Percentiles rank a stretch among this genome's conserved stretches.
These are phyloP conservation scores for Cladosporium phlei DNA, from an alignment of 2,329 filamentous ascomycete species.

Conservation along the genomic window DNA sequence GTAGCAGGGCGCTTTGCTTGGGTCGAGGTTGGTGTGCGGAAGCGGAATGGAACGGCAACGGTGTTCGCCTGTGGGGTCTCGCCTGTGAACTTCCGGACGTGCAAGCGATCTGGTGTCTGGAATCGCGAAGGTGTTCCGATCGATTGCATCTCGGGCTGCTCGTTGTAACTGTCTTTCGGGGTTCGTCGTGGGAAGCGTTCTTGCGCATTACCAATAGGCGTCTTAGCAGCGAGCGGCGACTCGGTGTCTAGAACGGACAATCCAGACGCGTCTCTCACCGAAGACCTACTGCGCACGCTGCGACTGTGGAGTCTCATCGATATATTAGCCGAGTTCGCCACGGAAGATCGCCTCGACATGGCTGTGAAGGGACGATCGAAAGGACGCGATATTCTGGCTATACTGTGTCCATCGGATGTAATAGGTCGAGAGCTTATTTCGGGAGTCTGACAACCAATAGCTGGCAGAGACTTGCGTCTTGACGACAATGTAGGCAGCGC, in stretches of 20 bases:
- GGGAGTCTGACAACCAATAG: conserved; percentile 19
- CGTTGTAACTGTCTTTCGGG: conserved; percentile 15
- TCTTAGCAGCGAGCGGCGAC: not conserved
- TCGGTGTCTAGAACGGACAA: not conserved
- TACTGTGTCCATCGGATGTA: conserved; percentile 29
- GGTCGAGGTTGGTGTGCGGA: not conserved
- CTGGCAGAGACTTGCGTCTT: conserved; percentile 31
- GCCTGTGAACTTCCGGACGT: not conserved
- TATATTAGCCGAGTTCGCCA: not conserved
- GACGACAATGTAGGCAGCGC: conserved; percentile 29
- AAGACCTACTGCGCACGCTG: not conserved
- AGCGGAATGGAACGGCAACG: not conserved
- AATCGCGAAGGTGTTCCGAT: conserved; percentile 15
- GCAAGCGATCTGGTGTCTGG: conserved; percentile 5
- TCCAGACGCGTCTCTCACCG: not conserved
- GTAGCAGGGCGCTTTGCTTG: not conserved
- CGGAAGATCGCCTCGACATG: conserved; percentile 14
- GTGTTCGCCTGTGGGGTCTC: not conserved
- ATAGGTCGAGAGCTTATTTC: conserved; percentile 19
- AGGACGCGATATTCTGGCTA: conserved; percentile 19
- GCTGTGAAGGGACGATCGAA: conserved; percentile 21
- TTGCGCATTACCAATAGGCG: not conserved
- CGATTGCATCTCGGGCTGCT: conserved; percentile 11
- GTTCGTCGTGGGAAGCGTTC: conserved; percentile 19
- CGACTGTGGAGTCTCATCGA: not conserved